Evolutionary conservation across 2,329 filamentous ascomycete genomes (phyloP).

Genomic region (Diaporthe longicolla): DNA sequence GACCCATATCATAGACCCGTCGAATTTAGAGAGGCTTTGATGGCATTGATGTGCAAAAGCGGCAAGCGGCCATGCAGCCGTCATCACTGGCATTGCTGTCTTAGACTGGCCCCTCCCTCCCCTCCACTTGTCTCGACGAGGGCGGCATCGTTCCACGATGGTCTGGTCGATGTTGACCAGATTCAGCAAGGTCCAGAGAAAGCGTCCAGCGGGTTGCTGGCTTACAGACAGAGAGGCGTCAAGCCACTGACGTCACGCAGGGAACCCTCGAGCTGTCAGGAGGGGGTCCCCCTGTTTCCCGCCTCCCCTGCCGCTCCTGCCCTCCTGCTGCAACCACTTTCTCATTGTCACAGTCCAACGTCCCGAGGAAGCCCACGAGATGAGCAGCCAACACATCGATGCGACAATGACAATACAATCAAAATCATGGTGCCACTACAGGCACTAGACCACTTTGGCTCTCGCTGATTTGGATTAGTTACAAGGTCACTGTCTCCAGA

Average conservation of each 20-base stretch:
- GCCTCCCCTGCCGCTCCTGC: not conserved
- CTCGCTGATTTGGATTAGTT: not conserved
- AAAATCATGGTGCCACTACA: too few species aligned
- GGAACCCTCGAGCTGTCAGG: constrained; percentile 17
- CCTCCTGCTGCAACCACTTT: constrained; percentile 3
- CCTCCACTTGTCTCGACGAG: not conserved
- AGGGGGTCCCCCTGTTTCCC: constrained; percentile 20
- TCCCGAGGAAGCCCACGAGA: too few species aligned
- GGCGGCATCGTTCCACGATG: constrained; percentile 25
- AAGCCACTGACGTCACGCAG: constrained; percentile 30
- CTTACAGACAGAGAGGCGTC: constrained; percentile 3
- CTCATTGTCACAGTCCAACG: not conserved
- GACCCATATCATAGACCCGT: not conserved
- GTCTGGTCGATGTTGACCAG: constrained; percentile 10
- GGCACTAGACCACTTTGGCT: not conserved
- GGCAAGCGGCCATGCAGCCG: constrained; percentile 16
- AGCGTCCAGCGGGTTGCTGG: not conserved
- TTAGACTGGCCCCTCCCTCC: constrained; percentile 14
- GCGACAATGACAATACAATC: too few species aligned
- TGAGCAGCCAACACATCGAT: too few species aligned
- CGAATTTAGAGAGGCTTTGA: not conserved
- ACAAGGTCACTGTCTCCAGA: not conserved
- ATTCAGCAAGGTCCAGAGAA: constrained; percentile 9
- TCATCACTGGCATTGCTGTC: constrained; percentile 40
- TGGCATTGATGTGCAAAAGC: not conserved